phyloP scores from a whole-genome alignment of 2,329 filamentous ascomycete genomes.

The Epichloe festucae region DNA sequence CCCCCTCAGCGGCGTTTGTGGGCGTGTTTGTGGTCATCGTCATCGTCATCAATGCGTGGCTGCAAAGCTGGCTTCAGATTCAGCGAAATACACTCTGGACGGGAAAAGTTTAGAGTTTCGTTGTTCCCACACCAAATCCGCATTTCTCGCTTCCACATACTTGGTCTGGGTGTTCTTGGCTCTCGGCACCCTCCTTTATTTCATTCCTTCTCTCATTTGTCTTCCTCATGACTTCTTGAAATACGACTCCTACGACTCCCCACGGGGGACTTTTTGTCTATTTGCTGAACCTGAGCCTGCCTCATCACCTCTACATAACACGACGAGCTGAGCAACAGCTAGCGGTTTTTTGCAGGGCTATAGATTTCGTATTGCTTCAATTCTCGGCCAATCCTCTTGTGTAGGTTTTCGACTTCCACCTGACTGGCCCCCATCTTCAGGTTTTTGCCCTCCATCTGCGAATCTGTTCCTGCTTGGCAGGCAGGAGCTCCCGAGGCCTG shows the following conservation, averaged over 20 bases:
- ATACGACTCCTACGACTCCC: neutral
- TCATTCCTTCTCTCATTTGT: neutral
- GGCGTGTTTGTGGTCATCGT: neutral
- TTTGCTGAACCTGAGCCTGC: neutral
- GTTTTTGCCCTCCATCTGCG: neutral
- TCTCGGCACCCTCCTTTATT: neutral
- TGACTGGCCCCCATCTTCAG: no score
- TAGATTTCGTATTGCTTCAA: neutral
- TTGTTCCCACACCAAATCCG: neutral
- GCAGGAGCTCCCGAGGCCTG: neutral
- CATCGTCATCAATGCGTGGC: neutral
- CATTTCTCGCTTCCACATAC: neutral
- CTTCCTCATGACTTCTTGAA: neutral
- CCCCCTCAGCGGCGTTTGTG: neutral
- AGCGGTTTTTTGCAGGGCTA: neutral
- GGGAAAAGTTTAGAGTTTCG: neutral
- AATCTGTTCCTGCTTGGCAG: neutral
- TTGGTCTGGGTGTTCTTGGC: neutral
- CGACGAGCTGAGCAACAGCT: neutral
- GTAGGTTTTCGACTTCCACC: neutral
- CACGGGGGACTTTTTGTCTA: neutral
- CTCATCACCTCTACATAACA: neutral
- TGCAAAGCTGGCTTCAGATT: neutral
- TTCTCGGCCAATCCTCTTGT: neutral
- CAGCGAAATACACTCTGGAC: neutral